These are phyloP conservation scores for Adansonia rubrostipa DNA, from an alignment of 441 rosid species.

Conservation along the genomic window DNA sequence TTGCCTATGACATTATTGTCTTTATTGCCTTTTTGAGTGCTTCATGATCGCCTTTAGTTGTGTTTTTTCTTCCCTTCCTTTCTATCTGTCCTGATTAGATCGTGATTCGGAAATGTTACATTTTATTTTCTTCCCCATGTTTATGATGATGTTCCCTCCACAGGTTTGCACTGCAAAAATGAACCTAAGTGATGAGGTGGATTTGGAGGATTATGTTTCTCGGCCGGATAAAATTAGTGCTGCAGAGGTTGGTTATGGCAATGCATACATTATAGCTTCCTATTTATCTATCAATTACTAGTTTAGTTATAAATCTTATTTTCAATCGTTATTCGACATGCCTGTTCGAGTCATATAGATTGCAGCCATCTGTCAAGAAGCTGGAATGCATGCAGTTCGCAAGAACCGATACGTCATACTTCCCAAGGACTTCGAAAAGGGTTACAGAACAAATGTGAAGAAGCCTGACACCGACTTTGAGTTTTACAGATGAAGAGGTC, in stretches of 20 bases:
- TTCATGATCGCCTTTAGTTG: neutral
- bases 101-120: neutral
- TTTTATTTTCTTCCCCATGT: neutral
- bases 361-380: slow-evolving; percentile 95
- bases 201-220: slow-evolving; percentile 98
- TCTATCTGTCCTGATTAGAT: neutral
- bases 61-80: neutral
- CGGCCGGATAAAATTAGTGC: slow-evolving; percentile 98
- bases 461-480: slow-evolving; percentile 95
- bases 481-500: slow-evolving; percentile 68
- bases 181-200: slow-evolving; percentile 97
- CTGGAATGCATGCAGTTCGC: slow-evolving; percentile 94
- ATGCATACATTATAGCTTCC: neutral
- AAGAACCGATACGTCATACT: slow-evolving; percentile 94
- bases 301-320: neutral
- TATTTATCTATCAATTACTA: neutral
- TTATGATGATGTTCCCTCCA: neutral
- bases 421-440: slow-evolving; percentile 95
- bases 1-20: slow-evolving; percentile 2
- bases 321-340: neutral
- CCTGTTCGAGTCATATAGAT: slow-evolving; percentile 49
- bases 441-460: slow-evolving; percentile 90
- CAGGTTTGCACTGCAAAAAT: slow-evolving; percentile 98
- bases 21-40: neutral
- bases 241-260: slow-evolving; percentile 77